These are phyloP conservation scores for Fusarium euwallaceae DNA, from an alignment of 2,329 filamentous ascomycete genomes.

Conservation along the genomic window DNA sequence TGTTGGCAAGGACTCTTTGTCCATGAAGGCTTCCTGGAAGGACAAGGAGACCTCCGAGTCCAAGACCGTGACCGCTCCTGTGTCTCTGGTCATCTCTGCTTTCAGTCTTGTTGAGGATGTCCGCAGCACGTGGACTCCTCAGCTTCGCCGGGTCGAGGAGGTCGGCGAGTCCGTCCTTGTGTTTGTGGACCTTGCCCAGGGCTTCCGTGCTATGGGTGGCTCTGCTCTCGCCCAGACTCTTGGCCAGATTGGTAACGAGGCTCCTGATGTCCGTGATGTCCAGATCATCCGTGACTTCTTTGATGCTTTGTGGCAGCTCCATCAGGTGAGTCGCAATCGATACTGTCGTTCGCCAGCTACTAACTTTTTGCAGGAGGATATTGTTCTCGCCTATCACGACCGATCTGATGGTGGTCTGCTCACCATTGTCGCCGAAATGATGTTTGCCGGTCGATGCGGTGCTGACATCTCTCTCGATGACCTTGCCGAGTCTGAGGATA, in stretches of 20 bases:
- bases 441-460: slow-evolving; percentile 94
- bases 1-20: slow-evolving; percentile 98
- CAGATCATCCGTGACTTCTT: slow-evolving; percentile 90
- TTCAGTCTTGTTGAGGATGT: slow-evolving; percentile 88
- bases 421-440: slow-evolving; percentile 95
- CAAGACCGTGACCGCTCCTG: slow-evolving; percentile 91
- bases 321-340: slow-evolving; percentile 48
- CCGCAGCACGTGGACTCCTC: slow-evolving; percentile 92
- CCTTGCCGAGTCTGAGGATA: slow-evolving; percentile 71
- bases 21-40: slow-evolving; percentile 98
- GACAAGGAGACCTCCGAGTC: slow-evolving; percentile 73
- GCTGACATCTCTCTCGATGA: slow-evolving; percentile 87
- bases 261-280: slow-evolving; percentile 86
- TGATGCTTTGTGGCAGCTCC: slow-evolving; percentile 80
- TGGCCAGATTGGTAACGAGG: slow-evolving; percentile 85
- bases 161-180: slow-evolving; percentile 90
- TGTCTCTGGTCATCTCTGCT: slow-evolving; percentile 91
- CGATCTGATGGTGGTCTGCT: slow-evolving; percentile 92
- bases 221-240: slow-evolving; percentile 93
- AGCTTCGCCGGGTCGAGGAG: slow-evolving; percentile 84
- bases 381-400: slow-evolving; percentile 94
- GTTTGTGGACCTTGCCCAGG: slow-evolving; percentile 89
- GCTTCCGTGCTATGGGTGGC: slow-evolving; percentile 86
- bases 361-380: slow-evolving; percentile 55
- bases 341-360: not conserved